phyloP scores from a whole-genome alignment of 2,329 filamentous ascomycete species.

The Alternaria gaisen region DNA sequence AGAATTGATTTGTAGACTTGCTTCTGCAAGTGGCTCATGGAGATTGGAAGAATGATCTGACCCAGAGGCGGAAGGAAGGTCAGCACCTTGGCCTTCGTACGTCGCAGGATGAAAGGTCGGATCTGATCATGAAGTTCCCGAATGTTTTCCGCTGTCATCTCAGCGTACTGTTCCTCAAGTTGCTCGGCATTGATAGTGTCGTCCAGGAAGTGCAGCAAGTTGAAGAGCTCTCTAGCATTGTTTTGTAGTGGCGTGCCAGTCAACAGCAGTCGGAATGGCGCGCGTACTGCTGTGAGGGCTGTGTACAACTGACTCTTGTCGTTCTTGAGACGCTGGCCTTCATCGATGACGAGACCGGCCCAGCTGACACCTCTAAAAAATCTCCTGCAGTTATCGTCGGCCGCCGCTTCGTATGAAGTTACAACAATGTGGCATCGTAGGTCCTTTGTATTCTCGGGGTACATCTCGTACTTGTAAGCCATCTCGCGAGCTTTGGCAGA shows the following conservation, averaged over 20 bases:
- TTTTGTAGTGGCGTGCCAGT: constrained; percentile 94
- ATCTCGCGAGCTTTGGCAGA: constrained; percentile 77
- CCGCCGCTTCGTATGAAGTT: constrained; percentile 90
- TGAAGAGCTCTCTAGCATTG: constrained; percentile 93
- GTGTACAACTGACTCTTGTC: constrained; percentile 84
- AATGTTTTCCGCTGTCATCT: constrained; percentile 85
- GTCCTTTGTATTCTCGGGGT: constrained; percentile 69
- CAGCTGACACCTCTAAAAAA: constrained; percentile 79
- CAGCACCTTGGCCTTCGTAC: constrained; percentile 90
- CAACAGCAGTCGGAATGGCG: constrained; percentile 84
- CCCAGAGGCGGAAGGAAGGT: constrained; percentile 92
- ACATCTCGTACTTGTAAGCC: constrained; percentile 84
- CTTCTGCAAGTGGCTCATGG: constrained; percentile 92
- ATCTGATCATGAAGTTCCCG: constrained; percentile 83
- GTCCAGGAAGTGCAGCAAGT: constrained; percentile 94
- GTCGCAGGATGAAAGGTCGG: constrained; percentile 73
- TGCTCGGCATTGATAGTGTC: constrained; percentile 72
- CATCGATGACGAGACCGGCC: constrained; percentile 90
- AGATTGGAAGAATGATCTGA: constrained; percentile 95
- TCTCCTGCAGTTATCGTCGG: constrained; percentile 72
- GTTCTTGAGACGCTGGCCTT: constrained; percentile 95
- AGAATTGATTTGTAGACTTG: constrained; percentile 94
- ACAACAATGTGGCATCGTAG: constrained; percentile 91
- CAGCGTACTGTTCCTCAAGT: constrained; percentile 77
- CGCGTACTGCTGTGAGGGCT: constrained; percentile 74